These are phyloP conservation scores for Apiotrichum sp. DNA, from an alignment of 1,284 basidiomycete genomes.

Conservation along the genomic window DNA sequence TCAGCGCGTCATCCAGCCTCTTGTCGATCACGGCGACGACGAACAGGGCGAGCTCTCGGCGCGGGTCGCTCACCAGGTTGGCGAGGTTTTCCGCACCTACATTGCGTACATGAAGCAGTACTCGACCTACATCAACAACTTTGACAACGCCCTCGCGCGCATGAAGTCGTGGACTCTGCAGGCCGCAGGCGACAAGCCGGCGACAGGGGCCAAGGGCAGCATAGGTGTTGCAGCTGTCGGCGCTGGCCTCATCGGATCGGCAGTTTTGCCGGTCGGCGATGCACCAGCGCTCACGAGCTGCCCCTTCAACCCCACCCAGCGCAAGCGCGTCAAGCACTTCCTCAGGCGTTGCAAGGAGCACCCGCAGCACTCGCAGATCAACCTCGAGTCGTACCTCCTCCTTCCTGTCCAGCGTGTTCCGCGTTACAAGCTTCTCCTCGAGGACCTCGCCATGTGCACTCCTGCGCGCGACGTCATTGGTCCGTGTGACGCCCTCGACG, in stretches of 20 bases:
- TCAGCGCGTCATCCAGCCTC: constrained; percentile 63
- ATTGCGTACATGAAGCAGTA: constrained; percentile 97
- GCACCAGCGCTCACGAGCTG: constrained; percentile 28
- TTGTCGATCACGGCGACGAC: constrained; percentile 60
- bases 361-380: constrained; percentile 91
- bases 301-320: constrained; percentile 62
- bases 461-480: constrained; percentile 66
- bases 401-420: constrained; percentile 95
- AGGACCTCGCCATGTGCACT: constrained; percentile 73
- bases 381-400: constrained; percentile 87
- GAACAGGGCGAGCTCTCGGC: constrained; percentile 66
- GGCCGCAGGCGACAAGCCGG: not conserved
- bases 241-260: constrained; percentile 52
- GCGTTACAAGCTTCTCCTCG: constrained; percentile 85
- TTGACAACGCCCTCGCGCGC: constrained; percentile 80
- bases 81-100: constrained; percentile 82
- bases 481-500: constrained; percentile 68
- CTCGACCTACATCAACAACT: constrained; percentile 93
- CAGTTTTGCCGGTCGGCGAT: constrained; percentile 49
- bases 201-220: not conserved
- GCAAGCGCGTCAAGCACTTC: constrained; percentile 78
- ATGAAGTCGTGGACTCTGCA: constrained; percentile 69
- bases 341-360: constrained; percentile 57
- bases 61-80: constrained; percentile 71
- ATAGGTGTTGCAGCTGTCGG: constrained; percentile 20